These are phyloP conservation scores for Debaryomyces udenii DNA, from an alignment of 1,139 yeast genomes.

Conservation along the genomic window DNA sequence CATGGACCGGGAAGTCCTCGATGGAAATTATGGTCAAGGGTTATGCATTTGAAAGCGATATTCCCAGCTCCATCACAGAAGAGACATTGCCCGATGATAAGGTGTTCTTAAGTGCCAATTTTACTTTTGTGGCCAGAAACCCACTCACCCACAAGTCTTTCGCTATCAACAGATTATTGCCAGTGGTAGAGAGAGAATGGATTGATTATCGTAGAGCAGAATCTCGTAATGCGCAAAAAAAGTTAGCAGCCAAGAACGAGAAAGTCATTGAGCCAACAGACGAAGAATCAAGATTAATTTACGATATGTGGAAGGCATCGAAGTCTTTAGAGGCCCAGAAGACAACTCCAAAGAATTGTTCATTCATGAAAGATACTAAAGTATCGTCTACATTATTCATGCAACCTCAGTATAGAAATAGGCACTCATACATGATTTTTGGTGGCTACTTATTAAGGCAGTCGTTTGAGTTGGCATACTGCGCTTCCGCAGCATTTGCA, in stretches of 20 bases:
- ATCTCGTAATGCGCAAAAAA: constrained; percentile 83
- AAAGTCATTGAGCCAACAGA: constrained; percentile 69
- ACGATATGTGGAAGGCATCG: constrained; percentile 73
- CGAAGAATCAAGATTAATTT: constrained; percentile 72
- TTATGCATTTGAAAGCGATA: constrained; percentile 62
- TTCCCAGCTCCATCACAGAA: constrained; percentile 46
- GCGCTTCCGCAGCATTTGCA: constrained; percentile 87
- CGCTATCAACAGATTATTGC: constrained; percentile 79
- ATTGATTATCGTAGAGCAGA: constrained; percentile 86
- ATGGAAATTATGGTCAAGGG: constrained; percentile 96
- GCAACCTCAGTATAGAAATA: constrained; percentile 95
- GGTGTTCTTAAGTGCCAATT: constrained; percentile 78
- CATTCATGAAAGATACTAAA: constrained; percentile 71
- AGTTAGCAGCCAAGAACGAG: constrained; percentile 68
- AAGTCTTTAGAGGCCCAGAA: constrained; percentile 38
- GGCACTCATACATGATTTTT: constrained; percentile 91
- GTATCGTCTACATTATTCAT: constrained; percentile 78
- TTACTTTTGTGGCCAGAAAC: constrained; percentile 93
- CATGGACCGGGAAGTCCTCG: constrained; percentile 93
- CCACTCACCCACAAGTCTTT: constrained; percentile 87
- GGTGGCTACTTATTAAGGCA: constrained; percentile 93
- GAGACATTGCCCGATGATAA: constrained; percentile 51
- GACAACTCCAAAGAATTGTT: constrained; percentile 46
- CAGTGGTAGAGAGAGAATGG: constrained; percentile 75
- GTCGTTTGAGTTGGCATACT: constrained; percentile 89